A percentile compares a stretch with the other conserved stretches of the same genome.
phyloP scores from a whole-genome alignment of 768 basidiomycete genomes.

The Termitomyces sp. region DNA sequence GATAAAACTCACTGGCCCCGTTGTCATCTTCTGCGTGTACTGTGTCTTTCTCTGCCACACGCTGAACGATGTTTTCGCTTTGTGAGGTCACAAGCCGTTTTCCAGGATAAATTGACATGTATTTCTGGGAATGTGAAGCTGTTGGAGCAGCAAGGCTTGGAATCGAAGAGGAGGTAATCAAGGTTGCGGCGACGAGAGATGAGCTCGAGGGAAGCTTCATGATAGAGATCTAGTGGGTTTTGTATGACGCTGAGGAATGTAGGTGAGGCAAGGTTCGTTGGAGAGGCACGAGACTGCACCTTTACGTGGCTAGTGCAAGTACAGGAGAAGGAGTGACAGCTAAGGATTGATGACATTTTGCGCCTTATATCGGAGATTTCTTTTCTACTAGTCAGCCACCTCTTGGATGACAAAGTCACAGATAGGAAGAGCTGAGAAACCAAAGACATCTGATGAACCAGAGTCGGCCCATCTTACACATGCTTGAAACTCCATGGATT shows the following conservation, averaged over 20 bases:
- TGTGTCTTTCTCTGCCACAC: slow-evolving; percentile 1
- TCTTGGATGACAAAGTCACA: neutral
- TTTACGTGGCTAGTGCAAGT: slow-evolving; percentile 1
- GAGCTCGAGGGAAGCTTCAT: slow-evolving; percentile 47
- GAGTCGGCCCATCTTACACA: neutral
- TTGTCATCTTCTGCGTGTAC: neutral
- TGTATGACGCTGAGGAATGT: neutral
- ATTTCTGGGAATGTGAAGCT: slow-evolving; percentile 21
- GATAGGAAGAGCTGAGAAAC: too few species aligned
- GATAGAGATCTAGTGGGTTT: slow-evolving; percentile 10
- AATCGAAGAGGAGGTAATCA: slow-evolving; percentile 48
- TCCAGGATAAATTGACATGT: slow-evolving; percentile 20
- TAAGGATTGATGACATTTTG: slow-evolving; percentile 1
- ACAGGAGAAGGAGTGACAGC: slow-evolving; percentile 8
- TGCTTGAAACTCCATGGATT: neutral
- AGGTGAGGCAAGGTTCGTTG: neutral
- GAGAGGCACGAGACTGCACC: neutral
- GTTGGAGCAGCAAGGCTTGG: slow-evolving; percentile 39
- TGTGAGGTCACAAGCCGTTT: slow-evolving; percentile 13
- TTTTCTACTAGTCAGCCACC: neutral
- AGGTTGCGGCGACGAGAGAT: slow-evolving; percentile 40
- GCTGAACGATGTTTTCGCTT: slow-evolving; percentile 6
- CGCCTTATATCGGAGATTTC: neutral
- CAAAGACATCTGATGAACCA: neutral
- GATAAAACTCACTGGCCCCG: neutral